Evolutionary conservation across 2,329 filamentous ascomycete genomes (phyloP), one percentile per base, ranked within the genome.

Genomic region (Lojkania enalia): DNA sequence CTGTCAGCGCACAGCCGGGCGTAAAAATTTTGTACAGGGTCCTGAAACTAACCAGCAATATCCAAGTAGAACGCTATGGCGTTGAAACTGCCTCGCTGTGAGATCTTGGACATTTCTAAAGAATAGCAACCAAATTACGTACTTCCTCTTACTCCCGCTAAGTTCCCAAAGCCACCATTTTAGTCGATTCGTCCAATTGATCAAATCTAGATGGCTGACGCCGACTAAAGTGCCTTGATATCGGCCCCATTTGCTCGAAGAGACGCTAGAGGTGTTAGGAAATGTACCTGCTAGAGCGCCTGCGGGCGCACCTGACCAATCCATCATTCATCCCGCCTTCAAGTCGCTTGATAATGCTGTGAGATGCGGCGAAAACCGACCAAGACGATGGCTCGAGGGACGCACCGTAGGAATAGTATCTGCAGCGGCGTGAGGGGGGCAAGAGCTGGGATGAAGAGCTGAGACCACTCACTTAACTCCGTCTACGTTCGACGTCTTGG

Each of bases 131-230:
- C n/a, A 5, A 16, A 13, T 4, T 23, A 69, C 72, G 48, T 39
- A 81, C 75, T 76, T 81, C 54, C 74, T 71, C 62, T 76, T 77
- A 46, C 77, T 77, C 3, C 82, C 79, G 2, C 77, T 78, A 41
- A 84, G 57, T 46, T 77, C 72, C 61, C 78, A 81, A 37, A 81
- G 71, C 45, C 79, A 72, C 77, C 79, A 82, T 54, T 82, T 78
- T 27, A 84, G 55, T 20, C 81, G 71, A 51, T 84, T 85, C 20
- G 80, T 82, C 82, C 82, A 85, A 54, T 85, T 85, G 64, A 85
- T 85, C 49, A 85, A 60, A 54, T 85, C 82, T 35, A 85, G 63
- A 67, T 85, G 82, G 61, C 78, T 83, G 46, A 84, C 82, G 3
- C 79, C 79, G n/a, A 82, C 71, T 39, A 85, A 59, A 1, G 82